Conservation (phyloP, 805 yeast genomes). For the Cyberlindnera maritima region DNA sequence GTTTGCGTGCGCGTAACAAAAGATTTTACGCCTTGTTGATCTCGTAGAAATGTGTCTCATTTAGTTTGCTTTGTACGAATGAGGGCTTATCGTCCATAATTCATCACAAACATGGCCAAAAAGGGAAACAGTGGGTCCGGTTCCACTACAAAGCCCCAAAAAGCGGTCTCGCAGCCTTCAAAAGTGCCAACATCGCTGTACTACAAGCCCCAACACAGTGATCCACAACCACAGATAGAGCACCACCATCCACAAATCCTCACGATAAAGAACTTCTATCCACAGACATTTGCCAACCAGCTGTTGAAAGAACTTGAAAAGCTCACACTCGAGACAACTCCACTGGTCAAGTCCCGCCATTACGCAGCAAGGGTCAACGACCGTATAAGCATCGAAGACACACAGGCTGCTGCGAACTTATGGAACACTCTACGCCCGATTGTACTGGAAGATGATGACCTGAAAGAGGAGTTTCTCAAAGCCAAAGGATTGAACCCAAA, state of each 20-base stretch:
- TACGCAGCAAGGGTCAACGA: conserved; percentile 62
- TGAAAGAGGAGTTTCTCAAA: conserved; percentile 32
- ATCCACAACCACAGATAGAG: conserved; percentile 2
- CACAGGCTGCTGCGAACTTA: conserved; percentile 34
- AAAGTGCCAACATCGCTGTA: conserved; percentile 10
- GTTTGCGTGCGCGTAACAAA: too few relatives aligned
- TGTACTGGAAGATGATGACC: conserved; percentile 29
- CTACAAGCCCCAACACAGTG: background rate
- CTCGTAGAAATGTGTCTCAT: too few relatives aligned
- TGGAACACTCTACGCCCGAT: conserved; percentile 42
- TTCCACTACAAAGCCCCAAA: background rate
- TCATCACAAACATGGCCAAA: conserved; percentile 2
- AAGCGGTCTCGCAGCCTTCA: background rate
- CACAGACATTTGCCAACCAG: conserved; percentile 9
- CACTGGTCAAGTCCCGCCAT: conserved; percentile 43
- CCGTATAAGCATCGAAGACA: conserved; percentile 41
- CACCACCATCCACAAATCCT: conserved; percentile 20
- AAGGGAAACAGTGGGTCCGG: background rate
- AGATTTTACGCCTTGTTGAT: too few relatives aligned
- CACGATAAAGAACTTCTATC: conserved; percentile 21
- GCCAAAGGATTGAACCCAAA: conserved; percentile 55
- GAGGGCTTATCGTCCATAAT: too few relatives aligned
- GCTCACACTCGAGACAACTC: conserved; percentile 43
- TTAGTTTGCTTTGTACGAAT: too few relatives aligned
- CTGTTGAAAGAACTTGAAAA: conserved; percentile 7